Conservation (phyloP, 2,329 filamentous ascomycete species). For the Albophoma yamanashiensis region DNA sequence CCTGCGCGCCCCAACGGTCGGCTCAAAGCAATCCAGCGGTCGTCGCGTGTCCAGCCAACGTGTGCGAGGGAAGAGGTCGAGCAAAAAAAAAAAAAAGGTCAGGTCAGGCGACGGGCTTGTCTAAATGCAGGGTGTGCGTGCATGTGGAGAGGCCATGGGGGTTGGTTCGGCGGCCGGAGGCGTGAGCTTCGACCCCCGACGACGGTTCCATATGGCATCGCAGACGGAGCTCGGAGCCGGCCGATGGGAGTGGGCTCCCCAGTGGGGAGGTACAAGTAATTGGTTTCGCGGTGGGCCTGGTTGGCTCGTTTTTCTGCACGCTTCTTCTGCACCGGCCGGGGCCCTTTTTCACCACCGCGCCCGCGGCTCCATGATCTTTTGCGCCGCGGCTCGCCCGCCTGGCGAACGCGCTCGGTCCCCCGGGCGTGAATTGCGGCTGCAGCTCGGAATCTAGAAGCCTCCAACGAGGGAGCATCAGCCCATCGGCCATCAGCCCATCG, state of each 20-base stretch:
- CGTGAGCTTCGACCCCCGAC: not conserved
- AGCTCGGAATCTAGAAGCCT: not conserved
- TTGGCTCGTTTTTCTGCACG: not conserved
- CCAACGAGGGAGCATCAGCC: not conserved
- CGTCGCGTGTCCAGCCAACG: not conserved
- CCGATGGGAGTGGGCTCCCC: not conserved
- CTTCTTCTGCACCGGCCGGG: not conserved
- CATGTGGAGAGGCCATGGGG: not conserved
- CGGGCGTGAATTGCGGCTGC: not conserved
- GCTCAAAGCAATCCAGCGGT: not conserved
- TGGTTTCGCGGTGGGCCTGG: not conserved
- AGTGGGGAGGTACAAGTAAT: not conserved
- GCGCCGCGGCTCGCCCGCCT: not conserved
- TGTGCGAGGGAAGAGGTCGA: too few relatives aligned
- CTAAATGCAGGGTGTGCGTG: not conserved
- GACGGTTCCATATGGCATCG: not conserved
- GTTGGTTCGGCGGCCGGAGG: not conserved
- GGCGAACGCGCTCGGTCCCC: not conserved
- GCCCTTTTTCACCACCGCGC: not conserved
- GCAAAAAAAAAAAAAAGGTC: too few relatives aligned
- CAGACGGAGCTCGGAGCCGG: constrained; percentile 5
- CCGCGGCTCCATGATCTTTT: not conserved
- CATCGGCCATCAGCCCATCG: not conserved
- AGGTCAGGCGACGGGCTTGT: not conserved
- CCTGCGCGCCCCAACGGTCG: not conserved